Conservation (phyloP, 139 green algal species). For the Chloropicon primus region DNA sequence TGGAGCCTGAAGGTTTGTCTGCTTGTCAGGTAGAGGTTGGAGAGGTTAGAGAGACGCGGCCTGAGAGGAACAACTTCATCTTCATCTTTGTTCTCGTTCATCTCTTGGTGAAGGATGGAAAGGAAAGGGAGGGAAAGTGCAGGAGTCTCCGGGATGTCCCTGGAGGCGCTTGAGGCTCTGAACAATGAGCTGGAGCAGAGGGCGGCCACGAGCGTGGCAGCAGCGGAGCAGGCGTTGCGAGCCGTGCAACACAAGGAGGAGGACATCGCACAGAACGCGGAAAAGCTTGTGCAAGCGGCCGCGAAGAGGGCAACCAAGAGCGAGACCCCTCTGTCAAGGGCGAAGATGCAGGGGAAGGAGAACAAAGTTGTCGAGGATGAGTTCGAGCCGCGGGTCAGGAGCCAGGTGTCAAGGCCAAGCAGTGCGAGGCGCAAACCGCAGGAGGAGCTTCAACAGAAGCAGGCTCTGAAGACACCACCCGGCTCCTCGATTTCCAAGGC, state of each 20-base stretch:
- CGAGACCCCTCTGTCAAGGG: not conserved
- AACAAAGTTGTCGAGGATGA: not conserved
- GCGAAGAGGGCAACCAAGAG: slow-evolving; percentile 9
- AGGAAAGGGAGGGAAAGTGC: not conserved
- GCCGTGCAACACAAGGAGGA: slow-evolving; percentile 9
- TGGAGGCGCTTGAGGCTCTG: not conserved
- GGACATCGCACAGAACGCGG: slow-evolving; percentile 14
- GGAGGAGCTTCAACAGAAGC: not conserved
- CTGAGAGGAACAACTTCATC: no score
- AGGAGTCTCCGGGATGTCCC: not conserved
- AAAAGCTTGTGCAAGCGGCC: slow-evolving; percentile 4
- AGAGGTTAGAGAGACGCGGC: no score
- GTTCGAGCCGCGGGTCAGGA: not conserved
- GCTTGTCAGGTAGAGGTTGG: no score
- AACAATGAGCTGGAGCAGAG: slow-evolving; percentile 3
- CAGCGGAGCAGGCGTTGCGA: not conserved
- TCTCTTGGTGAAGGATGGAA: no score
- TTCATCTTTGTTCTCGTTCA: no score
- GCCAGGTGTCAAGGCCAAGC: not conserved
- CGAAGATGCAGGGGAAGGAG: not conserved
- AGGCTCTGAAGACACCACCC: not conserved
- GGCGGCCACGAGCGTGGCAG: not conserved
- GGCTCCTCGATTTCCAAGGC: not conserved
- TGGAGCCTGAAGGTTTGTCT: no score
- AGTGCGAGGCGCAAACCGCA: not conserved